Conservation (phyloP, 1,284 basidiomycete genomes). For the Ceratobasidium sp. region DNA sequence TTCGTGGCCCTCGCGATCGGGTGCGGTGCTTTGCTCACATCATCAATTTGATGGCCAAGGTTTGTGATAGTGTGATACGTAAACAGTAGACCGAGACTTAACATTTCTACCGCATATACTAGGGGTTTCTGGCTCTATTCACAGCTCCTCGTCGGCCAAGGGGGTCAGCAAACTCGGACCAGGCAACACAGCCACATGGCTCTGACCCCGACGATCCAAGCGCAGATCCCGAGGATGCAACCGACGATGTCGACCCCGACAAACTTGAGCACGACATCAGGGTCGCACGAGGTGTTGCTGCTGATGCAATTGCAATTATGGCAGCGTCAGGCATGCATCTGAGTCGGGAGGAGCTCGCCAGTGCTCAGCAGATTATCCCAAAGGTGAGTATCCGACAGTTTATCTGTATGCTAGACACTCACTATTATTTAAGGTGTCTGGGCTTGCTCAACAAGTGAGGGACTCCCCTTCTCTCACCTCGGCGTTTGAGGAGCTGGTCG, state of each 20-base stretch:
- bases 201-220: neutral
- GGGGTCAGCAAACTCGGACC: neutral
- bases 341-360: neutral
- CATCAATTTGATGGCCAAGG: too few species aligned
- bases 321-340: neutral
- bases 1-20: too few species aligned
- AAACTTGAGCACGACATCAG: slow-evolving; percentile 3
- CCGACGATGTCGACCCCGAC: neutral
- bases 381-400: slow-evolving; percentile 3
- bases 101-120: too few species aligned
- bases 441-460: neutral
- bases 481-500: slow-evolving; percentile 1
- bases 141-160: too few species aligned
- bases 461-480: neutral
- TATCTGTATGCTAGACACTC: neutral
- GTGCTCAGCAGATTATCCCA: neutral
- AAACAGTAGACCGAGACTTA: too few species aligned
- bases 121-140: too few species aligned
- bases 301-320: slow-evolving; percentile 6
- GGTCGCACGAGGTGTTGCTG: neutral
- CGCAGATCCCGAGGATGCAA: neutral
- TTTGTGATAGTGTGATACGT: too few species aligned
- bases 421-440: neutral
- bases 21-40: too few species aligned
- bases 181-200: slow-evolving; percentile 1